Percentiles rank a stretch among this genome's conserved stretches.
These are phyloP conservation scores for Turritis glabra DNA, from an alignment of 345 rosid species.

Conservation along the genomic window DNA sequence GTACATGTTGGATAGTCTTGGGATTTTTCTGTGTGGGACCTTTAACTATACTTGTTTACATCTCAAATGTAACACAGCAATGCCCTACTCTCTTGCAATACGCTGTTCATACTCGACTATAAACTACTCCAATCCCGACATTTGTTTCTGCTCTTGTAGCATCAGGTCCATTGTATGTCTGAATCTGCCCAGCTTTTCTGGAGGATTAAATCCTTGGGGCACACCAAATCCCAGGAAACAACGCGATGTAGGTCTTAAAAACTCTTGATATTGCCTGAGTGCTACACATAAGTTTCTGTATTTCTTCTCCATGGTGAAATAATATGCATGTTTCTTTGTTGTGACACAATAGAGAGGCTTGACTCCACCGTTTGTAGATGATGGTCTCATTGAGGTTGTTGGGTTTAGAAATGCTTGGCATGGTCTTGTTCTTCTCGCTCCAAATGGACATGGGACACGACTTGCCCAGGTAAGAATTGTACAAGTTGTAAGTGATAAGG, in stretches of 20 bases:
- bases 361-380: conserved; percentile 90
- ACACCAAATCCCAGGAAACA: conserved; percentile 61
- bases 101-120: background rate
- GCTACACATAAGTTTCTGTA: background rate
- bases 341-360: conserved; percentile 59
- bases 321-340: conserved; percentile 10
- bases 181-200: conserved; percentile 96
- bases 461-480: conserved; percentile 44
- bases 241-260: conserved; percentile 47
- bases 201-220: conserved; percentile 97
- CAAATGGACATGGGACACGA: conserved; percentile 92
- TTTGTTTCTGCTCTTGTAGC: conserved; percentile 23
- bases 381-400: conserved; percentile 79
- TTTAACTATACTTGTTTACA: background rate
- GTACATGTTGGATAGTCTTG: conserved; percentile 23
- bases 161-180: conserved; percentile 85
- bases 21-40: background rate
- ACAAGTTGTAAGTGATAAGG: background rate
- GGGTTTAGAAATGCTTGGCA: conserved; percentile 99
- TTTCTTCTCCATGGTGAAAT: background rate
- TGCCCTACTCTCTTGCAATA: background rate
- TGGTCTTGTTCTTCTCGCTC: conserved; percentile 80
- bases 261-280: background rate
- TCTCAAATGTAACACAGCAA: background rate
- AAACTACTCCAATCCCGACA: conserved; percentile 1